These are phyloP conservation scores for Nymphaea thermarum DNA, from an alignment of 164 flowering plant species.

Conservation along the genomic window DNA sequence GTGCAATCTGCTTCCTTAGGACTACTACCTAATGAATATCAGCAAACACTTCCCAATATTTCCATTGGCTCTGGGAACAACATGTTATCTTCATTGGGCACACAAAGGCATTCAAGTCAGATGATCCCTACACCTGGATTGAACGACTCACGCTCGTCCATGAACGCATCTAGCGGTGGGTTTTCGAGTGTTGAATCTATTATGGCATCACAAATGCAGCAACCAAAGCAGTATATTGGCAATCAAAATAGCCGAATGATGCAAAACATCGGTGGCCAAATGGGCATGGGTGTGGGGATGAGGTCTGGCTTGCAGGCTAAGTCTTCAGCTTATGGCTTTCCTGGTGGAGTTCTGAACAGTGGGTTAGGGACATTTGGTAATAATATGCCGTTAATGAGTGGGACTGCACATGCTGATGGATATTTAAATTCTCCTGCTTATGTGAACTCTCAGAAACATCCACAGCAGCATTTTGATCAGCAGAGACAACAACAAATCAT, in stretches of 20 bases:
- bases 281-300: constrained; percentile 45
- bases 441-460: constrained; percentile 41
- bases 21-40: constrained; percentile 56
- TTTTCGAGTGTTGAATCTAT: constrained; percentile 58
- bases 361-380: constrained; percentile 49
- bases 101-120: constrained; percentile 51
- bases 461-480: constrained; percentile 52
- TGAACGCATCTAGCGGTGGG: constrained; percentile 43
- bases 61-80: constrained; percentile 39
- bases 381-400: constrained; percentile 47
- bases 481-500: constrained; percentile 37
- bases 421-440: constrained; percentile 32
- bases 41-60: constrained; percentile 41
- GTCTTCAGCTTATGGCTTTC: constrained; percentile 32
- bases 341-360: constrained; percentile 61
- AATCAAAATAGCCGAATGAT: constrained; percentile 66
- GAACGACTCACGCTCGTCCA: constrained; percentile 30
- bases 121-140: constrained; percentile 99
- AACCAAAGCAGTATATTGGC: constrained; percentile 50
- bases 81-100: constrained; percentile 38
- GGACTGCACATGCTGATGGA: constrained; percentile 52
- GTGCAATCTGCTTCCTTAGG: constrained; percentile 31
- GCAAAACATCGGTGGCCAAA: constrained; percentile 63
- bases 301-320: constrained; percentile 53
- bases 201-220: constrained; percentile 43